These are phyloP conservation scores for Phoma sp. DNA, from an alignment of 2,329 filamentous ascomycete species.

Conservation along the genomic window DNA sequence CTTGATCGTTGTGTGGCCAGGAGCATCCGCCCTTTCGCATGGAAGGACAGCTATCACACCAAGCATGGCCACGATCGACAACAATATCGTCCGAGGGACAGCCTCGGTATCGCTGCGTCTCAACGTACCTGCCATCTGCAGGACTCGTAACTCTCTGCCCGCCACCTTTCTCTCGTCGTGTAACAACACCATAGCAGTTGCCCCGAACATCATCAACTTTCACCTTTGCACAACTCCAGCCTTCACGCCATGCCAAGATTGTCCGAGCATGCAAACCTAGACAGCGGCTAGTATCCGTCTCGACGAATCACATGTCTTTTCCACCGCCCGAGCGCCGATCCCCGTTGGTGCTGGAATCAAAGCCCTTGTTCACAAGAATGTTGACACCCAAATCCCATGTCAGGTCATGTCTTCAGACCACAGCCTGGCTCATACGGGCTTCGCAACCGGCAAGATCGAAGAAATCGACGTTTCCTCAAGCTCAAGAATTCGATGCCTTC, in stretches of 20 bases:
- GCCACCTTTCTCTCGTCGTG: constrained; percentile 15
- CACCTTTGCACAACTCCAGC: constrained; percentile 38
- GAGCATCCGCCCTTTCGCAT: constrained; percentile 8
- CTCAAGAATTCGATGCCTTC: constrained; percentile 2
- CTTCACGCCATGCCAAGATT: constrained; percentile 30
- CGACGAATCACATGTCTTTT: constrained; percentile 27
- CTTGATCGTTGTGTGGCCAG: constrained; percentile 14
- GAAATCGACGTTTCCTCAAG: constrained; percentile 1
- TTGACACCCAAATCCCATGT: constrained; percentile 8
- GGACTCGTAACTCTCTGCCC: constrained; percentile 14
- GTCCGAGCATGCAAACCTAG: constrained; percentile 33
- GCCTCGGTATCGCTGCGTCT: constrained; percentile 1
- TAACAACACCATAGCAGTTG: constrained; percentile 25
- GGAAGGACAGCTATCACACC: constrained; percentile 18
- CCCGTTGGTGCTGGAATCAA: constrained; percentile 34
- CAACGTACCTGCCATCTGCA: constrained; percentile 14
- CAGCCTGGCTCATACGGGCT: constrained; percentile 1
- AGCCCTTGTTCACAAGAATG: constrained; percentile 31
- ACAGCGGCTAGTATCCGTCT: constrained; percentile 26
- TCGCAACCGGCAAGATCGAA: neutral
- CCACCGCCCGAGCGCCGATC: constrained; percentile 35
- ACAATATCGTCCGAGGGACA: constrained; percentile 1
- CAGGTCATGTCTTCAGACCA: constrained; percentile 10
- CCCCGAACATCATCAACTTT: constrained; percentile 23
- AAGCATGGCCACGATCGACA: constrained; percentile 14